Evolutionary conservation across 345 rosid genomes (phyloP).

Genomic region (Syzygium aromaticum): DNA sequence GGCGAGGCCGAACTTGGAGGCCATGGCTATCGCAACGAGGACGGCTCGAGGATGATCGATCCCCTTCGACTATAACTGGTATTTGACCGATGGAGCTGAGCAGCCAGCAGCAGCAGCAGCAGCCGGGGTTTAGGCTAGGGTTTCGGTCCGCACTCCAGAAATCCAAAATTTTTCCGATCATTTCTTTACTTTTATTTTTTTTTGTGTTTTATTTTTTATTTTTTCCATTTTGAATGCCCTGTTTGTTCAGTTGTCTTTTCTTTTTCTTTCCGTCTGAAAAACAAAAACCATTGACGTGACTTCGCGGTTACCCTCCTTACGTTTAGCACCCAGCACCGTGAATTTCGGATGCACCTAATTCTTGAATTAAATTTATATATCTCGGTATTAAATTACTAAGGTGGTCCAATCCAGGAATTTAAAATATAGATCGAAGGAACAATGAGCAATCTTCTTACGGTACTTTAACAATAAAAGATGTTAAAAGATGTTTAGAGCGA

Average conservation of each 20-base stretch:
- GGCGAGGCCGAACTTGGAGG: constrained; percentile 85
- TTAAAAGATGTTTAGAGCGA: neutral
- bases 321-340: neutral
- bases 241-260: neutral
- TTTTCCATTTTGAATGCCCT: neutral
- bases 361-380: neutral
- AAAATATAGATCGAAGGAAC: neutral
- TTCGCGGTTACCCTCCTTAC: neutral
- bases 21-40: constrained; percentile 29
- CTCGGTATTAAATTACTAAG: neutral
- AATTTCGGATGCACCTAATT: neutral
- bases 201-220: fast-evolving
- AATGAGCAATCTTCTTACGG: neutral
- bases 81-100: neutral
- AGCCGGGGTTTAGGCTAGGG: neutral
- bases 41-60: neutral
- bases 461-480: neutral
- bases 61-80: neutral
- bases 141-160: neutral
- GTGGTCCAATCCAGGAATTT: neutral
- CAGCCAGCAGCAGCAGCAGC: neutral
- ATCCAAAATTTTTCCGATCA: neutral
- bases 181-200: neutral
- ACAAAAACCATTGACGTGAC: neutral
- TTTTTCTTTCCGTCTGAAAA: neutral